Base-by-base conservation (phyloP, 768 basidiomycete genomes). In the Suillus clintonianus region DNA sequence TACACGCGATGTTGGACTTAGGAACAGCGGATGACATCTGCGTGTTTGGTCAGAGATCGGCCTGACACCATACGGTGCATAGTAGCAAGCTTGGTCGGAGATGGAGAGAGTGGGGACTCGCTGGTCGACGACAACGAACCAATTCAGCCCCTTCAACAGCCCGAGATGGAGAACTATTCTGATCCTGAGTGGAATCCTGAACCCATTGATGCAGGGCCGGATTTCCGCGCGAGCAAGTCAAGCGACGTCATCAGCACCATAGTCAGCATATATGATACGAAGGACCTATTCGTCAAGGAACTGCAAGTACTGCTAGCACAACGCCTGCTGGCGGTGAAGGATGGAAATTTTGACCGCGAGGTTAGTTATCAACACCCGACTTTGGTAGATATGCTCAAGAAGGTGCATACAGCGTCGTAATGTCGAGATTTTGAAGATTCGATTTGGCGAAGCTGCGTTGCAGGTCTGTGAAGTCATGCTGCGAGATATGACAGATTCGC, bases 391-490 rank as follows among this genome's bases (percentile, higher is more conserved):
- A 43, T 62, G n/a, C 62, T 67, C 13, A 66, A 64, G 59, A 48
- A 51, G 60, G 2, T 62, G 34, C 42, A 42, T 54, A 11, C 69
- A 99, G 95, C 88, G 96, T 22, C 85, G 91, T 27, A 97, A 94
- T 70, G 88, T 99, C 64, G 96, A 97, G 75, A 92, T 96, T 48
- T 79, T 99, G 65, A 99, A 99, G 79, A 85, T 96, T 61, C 90
- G 97, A 4, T 99, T 99, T 70, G 97, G 97, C 24, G 97, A 99
- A 70, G 83, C 89, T 1, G 89, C 95, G 3, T 77, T 99, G 62
- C 95, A 97, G 74, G 92, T 95, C 6, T 98, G 96, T 80, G 97
- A 99, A 73, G 95, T 99, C 61, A 99, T 99, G 97, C 79, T 99
- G 72, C 92, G 89, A 71, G 97, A 99, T 74, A 92, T 99, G 88